Base-by-base conservation (phyloP, 352 stramenopile species). In the Pseudoperonospora humuli region DNA sequence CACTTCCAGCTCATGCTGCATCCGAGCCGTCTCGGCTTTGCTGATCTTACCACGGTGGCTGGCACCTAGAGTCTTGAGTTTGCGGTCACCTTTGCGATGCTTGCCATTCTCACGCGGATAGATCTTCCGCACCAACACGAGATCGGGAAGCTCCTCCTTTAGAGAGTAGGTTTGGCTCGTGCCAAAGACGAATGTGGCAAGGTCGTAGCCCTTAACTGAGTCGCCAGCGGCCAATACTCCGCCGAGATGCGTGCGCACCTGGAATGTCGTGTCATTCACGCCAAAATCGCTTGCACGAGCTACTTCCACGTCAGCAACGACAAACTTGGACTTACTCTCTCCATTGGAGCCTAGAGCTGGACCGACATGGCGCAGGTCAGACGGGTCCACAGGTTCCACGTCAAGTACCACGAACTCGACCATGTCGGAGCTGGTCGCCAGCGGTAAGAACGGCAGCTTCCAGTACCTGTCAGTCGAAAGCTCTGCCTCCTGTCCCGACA, bases 101-200 rank as follows among this genome's bases (percentile, higher is more conserved):
- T 78, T 77, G 24, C 54, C 43, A 19, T 57, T 57, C 37, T 81
- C 66, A 7, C 68, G 65, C 17, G 73, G 64, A 34, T 78, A 79
- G 1, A 85, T 49, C 39, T 87, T 84, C 31, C 77, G 70, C 40
- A 93, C 77, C 13, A 93, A 64, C 33, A 93, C 61, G 18, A 93
- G 49, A 45, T 87, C 75, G 2, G 78, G 75, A 2, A 93, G 49
- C 21, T 86, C 77, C 13, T 73, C 51, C 38, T 75, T 75, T 3
- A 89, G 51, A 10, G 50, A 50, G 31, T 62, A 44, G 33, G 52
- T 67, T 29, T 82, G 57, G 2, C 50, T 51, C 19, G 61, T 45
- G 10, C 71, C 60, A 53, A 86, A 86, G 53, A 77, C 67, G 26
- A 67, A 49, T 8, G 62, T 68, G 2, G 70, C 55, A 15, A 89